Evolutionary conservation across 2,329 filamentous ascomycete species (phyloP), one percentile per base, ranked within the genome.

Genomic region (Colletotrichum horii): DNA sequence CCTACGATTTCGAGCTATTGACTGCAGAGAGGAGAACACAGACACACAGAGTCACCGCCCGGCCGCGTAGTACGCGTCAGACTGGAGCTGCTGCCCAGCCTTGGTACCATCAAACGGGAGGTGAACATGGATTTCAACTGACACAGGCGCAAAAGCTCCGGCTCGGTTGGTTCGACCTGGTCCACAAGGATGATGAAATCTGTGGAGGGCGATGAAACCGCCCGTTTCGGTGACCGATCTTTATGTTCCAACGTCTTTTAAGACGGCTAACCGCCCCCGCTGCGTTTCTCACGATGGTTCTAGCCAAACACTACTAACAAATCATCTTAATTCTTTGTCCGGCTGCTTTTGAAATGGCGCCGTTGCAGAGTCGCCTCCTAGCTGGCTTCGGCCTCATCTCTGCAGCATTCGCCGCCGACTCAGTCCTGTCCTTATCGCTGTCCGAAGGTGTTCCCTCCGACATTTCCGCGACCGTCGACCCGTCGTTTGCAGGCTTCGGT

Each of bases 161-260:
- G 58, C 36, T 56, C 48, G 34, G 19, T 64, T n/a, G 73, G n/a
- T 52, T 52, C 43, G 43, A 52, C 43, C 43, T 52, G 43, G 66
- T 75, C 73, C 73, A 75, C 73, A 15, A 16, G 24, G 22, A 75
- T 75, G 73, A 75, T 75, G 73, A 73, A 68, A 75, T 75, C 61
- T 48, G 43, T 71, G 68, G 55, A 34, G 62, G 61, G 38, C 8
- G 52, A 55, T 61, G 52, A 71, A 61, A 56, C 72, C 16, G 61
- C 61, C n/a, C 38, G 30, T 66, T 43, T 70, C 48, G 19, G n/a
- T 52, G 43, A 52, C 43, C 43, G 43, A 52, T 19, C 16, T 66
- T 19, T 19, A 19, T 48, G 19, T 38, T 3, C 52, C 56, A 71
- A 22, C 14, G 55, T 61, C 73, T 68, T 68, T 73, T 68, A 75